These are phyloP conservation scores for Boletus hoseneyae DNA, from an alignment of 1,284 basidiomycete genomes.

Conservation along the genomic window DNA sequence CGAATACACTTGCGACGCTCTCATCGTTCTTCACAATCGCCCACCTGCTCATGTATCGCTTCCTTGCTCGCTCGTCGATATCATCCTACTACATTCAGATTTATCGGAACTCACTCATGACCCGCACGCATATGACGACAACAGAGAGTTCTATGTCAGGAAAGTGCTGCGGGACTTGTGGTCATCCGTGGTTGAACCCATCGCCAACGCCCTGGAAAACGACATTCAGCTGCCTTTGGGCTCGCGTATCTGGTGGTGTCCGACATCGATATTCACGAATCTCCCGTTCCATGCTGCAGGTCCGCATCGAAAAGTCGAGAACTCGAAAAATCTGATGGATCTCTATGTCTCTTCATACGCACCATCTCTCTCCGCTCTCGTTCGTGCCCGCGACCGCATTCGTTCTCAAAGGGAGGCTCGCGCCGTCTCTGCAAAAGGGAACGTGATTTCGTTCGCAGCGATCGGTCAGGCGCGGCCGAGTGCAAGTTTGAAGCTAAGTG, in stretches of 20 bases:
- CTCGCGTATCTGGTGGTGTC: too few relatives aligned
- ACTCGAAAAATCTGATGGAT: neutral
- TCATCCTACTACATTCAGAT: too few relatives aligned
- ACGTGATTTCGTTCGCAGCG: neutral
- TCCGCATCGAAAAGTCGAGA: too few relatives aligned
- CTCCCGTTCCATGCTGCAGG: too few relatives aligned
- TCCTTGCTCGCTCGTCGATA: too few relatives aligned
- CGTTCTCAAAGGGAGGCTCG: neutral
- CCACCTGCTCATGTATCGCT: too few relatives aligned
- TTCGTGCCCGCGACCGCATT: neutral
- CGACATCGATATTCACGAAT: too few relatives aligned
- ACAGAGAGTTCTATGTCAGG: neutral
- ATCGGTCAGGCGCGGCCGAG: too few relatives aligned
- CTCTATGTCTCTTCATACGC: neutral
- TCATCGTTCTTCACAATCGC: too few relatives aligned
- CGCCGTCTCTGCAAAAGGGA: neutral
- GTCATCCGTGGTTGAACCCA: too few relatives aligned
- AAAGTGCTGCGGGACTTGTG: neutral
- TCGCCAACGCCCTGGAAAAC: neutral
- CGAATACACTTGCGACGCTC: too few relatives aligned
- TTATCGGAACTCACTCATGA: too few relatives aligned
- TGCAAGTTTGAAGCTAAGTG: neutral
- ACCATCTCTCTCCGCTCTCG: neutral
- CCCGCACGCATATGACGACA: neutral
- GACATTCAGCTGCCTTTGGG: neutral